Conservation (phyloP, 441 rosid species). For the Rhodomyrtus psidioides region DNA sequence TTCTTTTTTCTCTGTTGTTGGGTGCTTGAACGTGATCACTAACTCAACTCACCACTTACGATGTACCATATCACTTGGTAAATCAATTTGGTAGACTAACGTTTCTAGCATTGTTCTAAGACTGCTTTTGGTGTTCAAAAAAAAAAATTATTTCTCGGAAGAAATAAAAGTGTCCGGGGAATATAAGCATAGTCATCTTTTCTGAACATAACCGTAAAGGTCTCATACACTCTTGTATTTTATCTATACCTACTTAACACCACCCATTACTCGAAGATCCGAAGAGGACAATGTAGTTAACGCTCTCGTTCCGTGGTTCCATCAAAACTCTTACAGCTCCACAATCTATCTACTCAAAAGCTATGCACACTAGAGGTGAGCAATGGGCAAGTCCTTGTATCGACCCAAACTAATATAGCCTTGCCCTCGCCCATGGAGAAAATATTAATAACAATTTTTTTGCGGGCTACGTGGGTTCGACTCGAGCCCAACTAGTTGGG, state of each 20-base stretch:
- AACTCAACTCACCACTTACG: background rate
- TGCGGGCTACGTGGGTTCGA: background rate
- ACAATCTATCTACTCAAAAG: background rate
- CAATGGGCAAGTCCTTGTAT: background rate
- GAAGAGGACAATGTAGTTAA: background rate
- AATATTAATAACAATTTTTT: background rate
- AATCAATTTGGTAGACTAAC: background rate
- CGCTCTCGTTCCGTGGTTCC: rapidly evolving
- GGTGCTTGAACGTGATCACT: background rate
- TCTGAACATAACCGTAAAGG: background rate
- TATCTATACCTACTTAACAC: background rate
- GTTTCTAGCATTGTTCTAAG: background rate
- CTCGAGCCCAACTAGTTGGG: background rate
- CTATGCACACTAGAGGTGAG: background rate
- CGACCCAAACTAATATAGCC: background rate
- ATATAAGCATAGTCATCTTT: background rate
- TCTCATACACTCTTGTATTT: background rate
- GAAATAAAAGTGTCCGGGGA: background rate
- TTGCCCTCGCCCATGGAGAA: background rate
- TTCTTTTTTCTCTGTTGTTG: background rate
- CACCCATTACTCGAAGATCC: background rate
- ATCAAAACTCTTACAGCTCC: background rate
- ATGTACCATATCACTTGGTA: background rate
- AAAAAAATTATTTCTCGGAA: background rate
- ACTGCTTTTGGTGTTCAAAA: background rate